These are phyloP conservation scores for Phtheirospermum japonicum DNA, from an alignment of 257 asterid species.

Conservation along the genomic window DNA sequence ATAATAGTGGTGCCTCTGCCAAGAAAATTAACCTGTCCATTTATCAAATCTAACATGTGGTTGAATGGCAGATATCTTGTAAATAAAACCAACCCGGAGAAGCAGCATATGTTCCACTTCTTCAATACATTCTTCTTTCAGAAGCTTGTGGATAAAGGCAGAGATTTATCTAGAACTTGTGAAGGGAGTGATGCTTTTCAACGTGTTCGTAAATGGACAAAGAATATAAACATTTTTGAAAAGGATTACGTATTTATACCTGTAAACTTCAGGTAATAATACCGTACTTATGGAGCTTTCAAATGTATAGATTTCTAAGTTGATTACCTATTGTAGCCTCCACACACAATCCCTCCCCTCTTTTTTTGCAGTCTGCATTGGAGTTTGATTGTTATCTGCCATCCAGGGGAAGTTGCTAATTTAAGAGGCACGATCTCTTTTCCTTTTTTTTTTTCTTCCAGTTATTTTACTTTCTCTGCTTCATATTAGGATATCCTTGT, in stretches of 20 bases:
- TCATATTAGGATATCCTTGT: slow-evolving; percentile 33
- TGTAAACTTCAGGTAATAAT: slow-evolving; percentile 78
- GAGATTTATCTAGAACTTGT: slow-evolving; percentile 39
- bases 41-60: slow-evolving; percentile 13
- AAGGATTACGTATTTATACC: slow-evolving; percentile 85
- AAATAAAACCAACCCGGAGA: slow-evolving; percentile 42
- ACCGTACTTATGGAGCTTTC: slow-evolving; percentile 22
- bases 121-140: slow-evolving; percentile 92
- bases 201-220: slow-evolving; percentile 85
- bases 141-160: slow-evolving; percentile 63
- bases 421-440: slow-evolving; percentile 42
- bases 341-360: neutral
- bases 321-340: slow-evolving; percentile 28
- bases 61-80: slow-evolving; percentile 61
- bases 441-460: slow-evolving; percentile 8
- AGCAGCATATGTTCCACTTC: slow-evolving; percentile 65
- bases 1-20: slow-evolving; percentile 20
- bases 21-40: slow-evolving; percentile 15
- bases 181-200: slow-evolving; percentile 65
- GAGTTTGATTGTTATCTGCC: slow-evolving; percentile 91
- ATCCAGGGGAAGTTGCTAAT: slow-evolving; percentile 74
- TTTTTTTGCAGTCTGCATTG: slow-evolving; percentile 75
- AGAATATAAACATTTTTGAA: slow-evolving; percentile 65
- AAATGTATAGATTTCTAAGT: slow-evolving; percentile 18
- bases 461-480: slow-evolving; percentile 19